These are phyloP conservation scores for Fusarium odoratissimum DNA, from an alignment of 2,329 filamentous ascomycete genomes.

Conservation along the genomic window DNA sequence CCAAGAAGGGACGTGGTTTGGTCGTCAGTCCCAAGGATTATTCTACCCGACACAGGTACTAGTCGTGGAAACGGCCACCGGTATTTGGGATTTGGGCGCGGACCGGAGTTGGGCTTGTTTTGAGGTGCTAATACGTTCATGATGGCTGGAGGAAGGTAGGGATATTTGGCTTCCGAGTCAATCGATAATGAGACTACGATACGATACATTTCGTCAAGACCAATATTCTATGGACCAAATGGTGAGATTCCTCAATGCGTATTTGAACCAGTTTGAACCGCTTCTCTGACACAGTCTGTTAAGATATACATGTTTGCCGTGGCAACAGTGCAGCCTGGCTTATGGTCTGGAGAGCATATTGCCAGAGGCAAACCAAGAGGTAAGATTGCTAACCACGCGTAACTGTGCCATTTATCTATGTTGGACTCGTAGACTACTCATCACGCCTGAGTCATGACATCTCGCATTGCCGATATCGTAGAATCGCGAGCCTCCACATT, in stretches of 20 bases:
- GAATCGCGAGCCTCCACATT: background rate
- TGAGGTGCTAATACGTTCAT: slow-evolving; percentile 29
- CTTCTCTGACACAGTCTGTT: slow-evolving; percentile 35
- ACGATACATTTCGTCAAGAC: background rate
- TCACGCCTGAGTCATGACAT: background rate
- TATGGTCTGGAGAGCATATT: background rate
- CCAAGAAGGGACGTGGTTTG: slow-evolving; percentile 96
- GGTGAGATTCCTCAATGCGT: slow-evolving; percentile 38
- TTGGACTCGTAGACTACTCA: background rate
- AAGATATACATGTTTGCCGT: slow-evolving; percentile 29
- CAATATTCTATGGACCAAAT: slow-evolving; percentile 16
- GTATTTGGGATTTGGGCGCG: slow-evolving; percentile 2
- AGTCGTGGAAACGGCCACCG: background rate
- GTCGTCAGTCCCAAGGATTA: slow-evolving; percentile 91
- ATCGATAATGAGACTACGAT: slow-evolving; percentile 35
- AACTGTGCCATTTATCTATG: background rate
- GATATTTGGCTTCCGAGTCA: slow-evolving; percentile 10
- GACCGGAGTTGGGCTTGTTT: slow-evolving; percentile 13
- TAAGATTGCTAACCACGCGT: slow-evolving; percentile 1
- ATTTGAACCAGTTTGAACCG: slow-evolving; percentile 2
- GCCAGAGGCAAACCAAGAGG: slow-evolving; percentile 7
- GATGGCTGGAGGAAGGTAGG: slow-evolving; percentile 11
- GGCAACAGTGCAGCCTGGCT: background rate
- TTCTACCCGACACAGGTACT: slow-evolving; percentile 43
- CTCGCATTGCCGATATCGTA: background rate